Percentiles rank a stretch among this genome's conserved stretches.
phyloP scores from a whole-genome alignment of 2,329 filamentous ascomycete genomes.

The Claviceps sp. region DNA sequence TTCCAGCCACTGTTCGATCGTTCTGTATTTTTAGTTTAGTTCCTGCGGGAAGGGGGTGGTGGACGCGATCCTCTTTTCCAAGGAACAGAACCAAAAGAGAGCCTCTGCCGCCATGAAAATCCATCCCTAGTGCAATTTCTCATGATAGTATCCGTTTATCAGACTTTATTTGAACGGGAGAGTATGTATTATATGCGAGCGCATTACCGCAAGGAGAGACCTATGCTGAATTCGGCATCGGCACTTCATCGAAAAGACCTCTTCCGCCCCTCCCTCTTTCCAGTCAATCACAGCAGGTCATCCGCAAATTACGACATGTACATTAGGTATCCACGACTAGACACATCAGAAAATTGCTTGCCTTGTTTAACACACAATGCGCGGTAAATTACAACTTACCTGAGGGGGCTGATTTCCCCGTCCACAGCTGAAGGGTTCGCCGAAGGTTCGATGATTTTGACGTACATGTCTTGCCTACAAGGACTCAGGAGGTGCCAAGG shows the following conservation, averaged over 20 bases:
- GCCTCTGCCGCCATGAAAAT: background rate
- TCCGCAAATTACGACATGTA: background rate
- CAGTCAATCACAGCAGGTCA: background rate
- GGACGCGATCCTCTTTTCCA: background rate
- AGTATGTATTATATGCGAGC: too few relatives aligned
- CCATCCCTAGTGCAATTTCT: background rate
- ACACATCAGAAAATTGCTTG: background rate
- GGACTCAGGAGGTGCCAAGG: too few relatives aligned
- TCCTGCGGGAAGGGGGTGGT: too few relatives aligned
- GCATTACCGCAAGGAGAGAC: too few relatives aligned
- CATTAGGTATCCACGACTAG: background rate
- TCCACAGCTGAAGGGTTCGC: background rate
- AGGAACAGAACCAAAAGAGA: background rate
- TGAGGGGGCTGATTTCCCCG: background rate
- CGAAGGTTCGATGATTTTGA: background rate
- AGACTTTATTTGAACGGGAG: too few relatives aligned
- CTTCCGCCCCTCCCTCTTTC: too few relatives aligned
- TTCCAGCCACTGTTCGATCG: background rate
- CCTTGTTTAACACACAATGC: background rate
- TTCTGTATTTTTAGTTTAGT: background rate
- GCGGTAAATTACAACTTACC: background rate
- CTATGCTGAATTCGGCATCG: too few relatives aligned
- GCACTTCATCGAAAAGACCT: too few relatives aligned
- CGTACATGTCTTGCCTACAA: background rate
- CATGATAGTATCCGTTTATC: background rate